These are phyloP conservation scores for Agarophyton chilense DNA, from an alignment of 23 red algal species.

Conservation along the genomic window DNA sequence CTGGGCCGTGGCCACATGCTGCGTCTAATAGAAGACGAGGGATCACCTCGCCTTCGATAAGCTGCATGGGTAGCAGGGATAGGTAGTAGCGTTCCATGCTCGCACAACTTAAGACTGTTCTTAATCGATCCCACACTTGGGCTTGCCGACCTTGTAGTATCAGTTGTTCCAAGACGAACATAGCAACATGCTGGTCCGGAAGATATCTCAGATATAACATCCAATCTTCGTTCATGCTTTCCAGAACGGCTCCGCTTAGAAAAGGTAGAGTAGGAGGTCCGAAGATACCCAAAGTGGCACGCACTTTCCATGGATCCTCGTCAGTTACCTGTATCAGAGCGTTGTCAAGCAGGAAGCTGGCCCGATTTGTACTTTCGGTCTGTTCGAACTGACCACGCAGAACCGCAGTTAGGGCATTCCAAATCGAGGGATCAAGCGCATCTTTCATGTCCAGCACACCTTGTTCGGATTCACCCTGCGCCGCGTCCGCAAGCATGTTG, in stretches of 20 bases:
- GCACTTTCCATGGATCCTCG: neutral
- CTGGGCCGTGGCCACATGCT: neutral
- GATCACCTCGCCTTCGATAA: neutral
- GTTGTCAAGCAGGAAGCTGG: conserved; percentile 1
- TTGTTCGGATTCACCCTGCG: neutral
- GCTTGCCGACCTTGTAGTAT: neutral
- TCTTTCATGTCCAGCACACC: neutral
- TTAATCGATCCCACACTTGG: neutral
- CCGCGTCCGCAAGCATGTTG: conserved; percentile 40
- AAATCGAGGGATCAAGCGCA: neutral
- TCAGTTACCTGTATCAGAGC: neutral
- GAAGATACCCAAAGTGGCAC: neutral
- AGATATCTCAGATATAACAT: neutral
- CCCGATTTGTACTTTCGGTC: neutral
- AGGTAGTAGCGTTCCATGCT: neutral
- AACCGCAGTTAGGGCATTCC: neutral
- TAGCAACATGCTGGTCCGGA: neutral
- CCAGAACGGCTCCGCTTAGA: neutral
- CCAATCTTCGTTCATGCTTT: conserved; percentile 13
- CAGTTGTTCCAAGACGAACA: neutral
- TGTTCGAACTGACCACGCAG: neutral
- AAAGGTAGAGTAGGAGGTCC: neutral
- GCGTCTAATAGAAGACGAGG: neutral
- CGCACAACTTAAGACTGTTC: neutral
- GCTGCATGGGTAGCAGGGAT: neutral